Base-by-base conservation (phyloP, 2,329 filamentous ascomycete genomes). In the Aspergillus sp. region DNA sequence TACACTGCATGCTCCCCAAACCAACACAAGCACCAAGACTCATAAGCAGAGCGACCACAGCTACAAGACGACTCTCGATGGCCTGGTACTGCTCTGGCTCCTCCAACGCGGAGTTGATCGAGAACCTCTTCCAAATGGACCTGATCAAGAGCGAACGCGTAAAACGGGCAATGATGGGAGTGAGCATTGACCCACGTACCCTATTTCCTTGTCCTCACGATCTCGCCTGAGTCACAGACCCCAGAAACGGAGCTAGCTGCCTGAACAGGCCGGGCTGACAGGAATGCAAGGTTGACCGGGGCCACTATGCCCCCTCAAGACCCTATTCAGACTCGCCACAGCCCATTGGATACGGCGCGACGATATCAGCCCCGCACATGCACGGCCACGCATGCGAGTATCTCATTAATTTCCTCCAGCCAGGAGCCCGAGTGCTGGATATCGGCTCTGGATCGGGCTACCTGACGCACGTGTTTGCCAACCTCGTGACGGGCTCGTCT, bases 11-110 rank as follows among this genome's bases (percentile, higher is more conserved):
- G 34, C 34, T 38, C 34, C 14, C 1, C 9, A 29, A 7, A 10
- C 25, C 25, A 10, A 10, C 25, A 29, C 25, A 11, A 7, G 7
- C 7, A 29, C 4, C 7, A 11, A 29, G 34, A 38, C 16, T 38
- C 13, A 3, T 17, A 38, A 17, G 3, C 16, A 16, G 34, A 38
- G 11, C 40, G 13, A 42, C 29, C 17, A 46, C 46, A n/a, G n/a
- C n/a, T 43, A 52, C 17, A 52, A 63, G 45, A 46, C 36, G 47
- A 23, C 45, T 58, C 20, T 61, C 57, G 54, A 97, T 99, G 94
- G 92, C 93, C 54, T 99, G 94, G 94, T 84, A 85, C 60, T 91
- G 88, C 71, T 88, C 87, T 5, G 93, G 91, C 55, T 74, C 75
- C 4, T 84, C 85, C 23, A 97, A 97, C 70, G 73, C 75, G 38